Conservation (phyloP, 352 stramenopile genomes). For the Globisporangium parvum region DNA sequence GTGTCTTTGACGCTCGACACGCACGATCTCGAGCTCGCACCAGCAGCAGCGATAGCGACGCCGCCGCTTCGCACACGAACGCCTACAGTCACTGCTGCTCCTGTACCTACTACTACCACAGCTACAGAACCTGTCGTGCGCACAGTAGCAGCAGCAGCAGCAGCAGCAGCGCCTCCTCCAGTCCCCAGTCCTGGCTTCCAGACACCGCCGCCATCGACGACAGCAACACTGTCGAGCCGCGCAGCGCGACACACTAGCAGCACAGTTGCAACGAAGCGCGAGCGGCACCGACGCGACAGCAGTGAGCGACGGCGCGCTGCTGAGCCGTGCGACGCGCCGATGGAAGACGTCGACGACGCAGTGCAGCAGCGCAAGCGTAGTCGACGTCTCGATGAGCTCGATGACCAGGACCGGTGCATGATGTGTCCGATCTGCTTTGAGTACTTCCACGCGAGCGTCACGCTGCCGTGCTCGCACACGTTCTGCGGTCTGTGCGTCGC, state of each 20-base stretch:
- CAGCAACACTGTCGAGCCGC: no score
- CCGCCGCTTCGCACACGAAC: not conserved
- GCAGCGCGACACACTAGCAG: slow-evolving; percentile 6
- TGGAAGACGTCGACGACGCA: slow-evolving; percentile 8
- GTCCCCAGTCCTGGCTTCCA: slow-evolving; percentile 3
- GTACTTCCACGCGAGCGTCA: slow-evolving; percentile 72
- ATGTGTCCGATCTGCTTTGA: slow-evolving; percentile 79
- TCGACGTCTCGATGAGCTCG: slow-evolving; percentile 12
- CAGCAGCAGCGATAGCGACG: slow-evolving; percentile 8
- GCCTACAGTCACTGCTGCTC: not conserved
- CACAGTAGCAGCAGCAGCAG: slow-evolving; percentile 12
- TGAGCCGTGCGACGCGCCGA: slow-evolving; percentile 4
- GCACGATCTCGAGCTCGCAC: slow-evolving; percentile 6
- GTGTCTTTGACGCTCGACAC: slow-evolving; percentile 35
- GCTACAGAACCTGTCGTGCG: not conserved
- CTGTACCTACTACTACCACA: not conserved
- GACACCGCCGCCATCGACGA: slow-evolving; percentile 5
- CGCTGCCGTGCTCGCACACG: slow-evolving; percentile 77
- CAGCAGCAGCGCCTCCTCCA: not conserved
- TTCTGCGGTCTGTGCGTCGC: slow-evolving; percentile 78
- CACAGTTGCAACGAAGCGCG: slow-evolving; percentile 18
- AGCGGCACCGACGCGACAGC: slow-evolving; percentile 17
- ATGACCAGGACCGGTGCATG: slow-evolving; percentile 68
- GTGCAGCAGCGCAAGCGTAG: slow-evolving; percentile 14
- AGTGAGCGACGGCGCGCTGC: slow-evolving; percentile 4